Conservation (phyloP, 495 filamentous ascomycete species). For the Xeromyces bisporus region DNA sequence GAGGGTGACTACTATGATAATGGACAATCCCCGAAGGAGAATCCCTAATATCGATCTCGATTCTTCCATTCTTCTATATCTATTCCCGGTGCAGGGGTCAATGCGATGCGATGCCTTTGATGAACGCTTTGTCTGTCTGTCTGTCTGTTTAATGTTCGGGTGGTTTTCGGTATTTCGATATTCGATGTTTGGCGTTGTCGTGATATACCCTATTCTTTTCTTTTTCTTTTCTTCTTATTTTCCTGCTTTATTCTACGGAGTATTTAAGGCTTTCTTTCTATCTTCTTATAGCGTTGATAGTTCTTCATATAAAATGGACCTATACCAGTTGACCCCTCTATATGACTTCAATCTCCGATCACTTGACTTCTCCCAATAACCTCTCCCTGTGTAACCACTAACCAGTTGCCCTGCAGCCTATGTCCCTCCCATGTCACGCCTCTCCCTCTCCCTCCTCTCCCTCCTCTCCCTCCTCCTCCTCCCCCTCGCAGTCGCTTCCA, state of each 20-base stretch:
- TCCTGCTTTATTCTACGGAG: conserved; percentile 1
- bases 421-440: conserved; percentile 20
- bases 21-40: too few species aligned
- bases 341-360: not conserved
- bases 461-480: conserved; percentile 46
- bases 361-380: not conserved
- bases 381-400: not conserved
- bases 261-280: conserved; percentile 5
- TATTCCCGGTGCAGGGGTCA: too few species aligned
- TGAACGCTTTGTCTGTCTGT: too few species aligned
- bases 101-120: too few species aligned
- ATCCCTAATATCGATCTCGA: too few species aligned
- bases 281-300: not conserved
- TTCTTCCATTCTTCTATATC: conserved; percentile 11
- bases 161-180: too few species aligned
- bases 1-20: too few species aligned
- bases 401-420: not conserved
- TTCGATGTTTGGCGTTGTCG: conserved; percentile 28
- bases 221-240: conserved; percentile 6
- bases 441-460: conserved; percentile 40
- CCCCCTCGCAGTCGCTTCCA: conserved; percentile 50
- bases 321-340: too few species aligned
- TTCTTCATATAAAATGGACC: too few species aligned
- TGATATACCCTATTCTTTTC: conserved; percentile 24
- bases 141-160: too few species aligned